phyloP scores from a whole-genome alignment of 768 basidiomycete species.

The Phlegmacium glaucopus region DNA sequence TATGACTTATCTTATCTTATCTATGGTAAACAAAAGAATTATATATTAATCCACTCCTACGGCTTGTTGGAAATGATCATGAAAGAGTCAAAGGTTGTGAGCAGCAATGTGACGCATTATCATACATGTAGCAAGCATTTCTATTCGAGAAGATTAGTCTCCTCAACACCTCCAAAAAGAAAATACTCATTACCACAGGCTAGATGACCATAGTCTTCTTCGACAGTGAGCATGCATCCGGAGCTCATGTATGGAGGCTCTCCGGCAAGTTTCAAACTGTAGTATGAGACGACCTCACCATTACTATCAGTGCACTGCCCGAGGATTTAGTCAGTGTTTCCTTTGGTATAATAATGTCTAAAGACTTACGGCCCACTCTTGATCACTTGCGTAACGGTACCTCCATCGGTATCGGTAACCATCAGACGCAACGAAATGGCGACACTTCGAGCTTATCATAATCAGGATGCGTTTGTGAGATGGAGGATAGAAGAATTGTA shows the following conservation, averaged over 20 bases:
- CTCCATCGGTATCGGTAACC: constrained; percentile 62
- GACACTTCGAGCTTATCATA: constrained; percentile 33
- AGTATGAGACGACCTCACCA: constrained; percentile 55
- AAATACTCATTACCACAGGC: constrained; percentile 44
- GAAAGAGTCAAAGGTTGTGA: constrained; percentile 21
- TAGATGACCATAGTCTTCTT: constrained; percentile 55
- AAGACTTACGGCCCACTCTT: constrained; percentile 63
- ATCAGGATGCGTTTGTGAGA: background rate
- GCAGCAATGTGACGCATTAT: constrained; percentile 63
- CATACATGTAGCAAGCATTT: constrained; percentile 56
- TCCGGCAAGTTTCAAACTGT: constrained; percentile 50
- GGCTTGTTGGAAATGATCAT: background rate
- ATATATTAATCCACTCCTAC: background rate
- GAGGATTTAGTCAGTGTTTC: background rate
- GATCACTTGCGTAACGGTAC: constrained; percentile 40
- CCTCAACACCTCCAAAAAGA: background rate
- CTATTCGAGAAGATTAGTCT: constrained; percentile 26
- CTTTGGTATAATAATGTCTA: background rate
- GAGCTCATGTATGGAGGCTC: constrained; percentile 53
- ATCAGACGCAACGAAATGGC: constrained; percentile 58
- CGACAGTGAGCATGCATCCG: constrained; percentile 60
- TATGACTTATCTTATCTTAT: background rate
- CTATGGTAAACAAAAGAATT: no score
- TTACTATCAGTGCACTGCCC: constrained; percentile 52
- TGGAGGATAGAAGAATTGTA: constrained; percentile 19